phyloP scores from a whole-genome alignment of 2,329 filamentous ascomycete species.

The Beauveria varroae region DNA sequence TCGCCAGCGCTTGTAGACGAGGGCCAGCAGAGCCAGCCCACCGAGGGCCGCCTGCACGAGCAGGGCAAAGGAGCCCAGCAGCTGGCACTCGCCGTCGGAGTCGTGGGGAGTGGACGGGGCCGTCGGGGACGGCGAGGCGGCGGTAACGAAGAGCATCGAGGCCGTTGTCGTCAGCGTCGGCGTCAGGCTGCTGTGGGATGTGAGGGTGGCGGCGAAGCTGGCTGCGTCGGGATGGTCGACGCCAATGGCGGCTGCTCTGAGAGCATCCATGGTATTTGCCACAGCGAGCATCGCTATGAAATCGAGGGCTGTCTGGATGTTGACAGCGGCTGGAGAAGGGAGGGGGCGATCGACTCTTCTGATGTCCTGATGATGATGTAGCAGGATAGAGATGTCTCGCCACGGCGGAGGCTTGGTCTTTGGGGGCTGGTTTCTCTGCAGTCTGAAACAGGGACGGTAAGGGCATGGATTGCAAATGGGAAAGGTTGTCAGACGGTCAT shows the following conservation, averaged over 20 bases:
- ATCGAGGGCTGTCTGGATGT: background rate
- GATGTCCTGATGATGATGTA: background rate
- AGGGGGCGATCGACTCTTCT: background rate
- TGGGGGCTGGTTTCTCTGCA: background rate
- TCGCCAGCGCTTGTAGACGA: conserved; percentile 90
- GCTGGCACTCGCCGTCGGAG: conserved; percentile 68
- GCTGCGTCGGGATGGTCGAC: conserved; percentile 6
- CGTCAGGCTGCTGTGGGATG: background rate
- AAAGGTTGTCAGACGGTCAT: background rate
- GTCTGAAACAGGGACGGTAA: background rate
- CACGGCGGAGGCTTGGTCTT: background rate
- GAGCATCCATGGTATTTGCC: background rate
- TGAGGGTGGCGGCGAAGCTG: background rate
- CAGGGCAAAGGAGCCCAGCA: conserved; percentile 86
- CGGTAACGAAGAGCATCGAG: background rate
- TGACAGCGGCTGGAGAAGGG: background rate
- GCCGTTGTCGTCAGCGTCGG: background rate
- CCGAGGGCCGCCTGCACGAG: conserved; percentile 85
- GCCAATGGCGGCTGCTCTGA: conserved; percentile 8
- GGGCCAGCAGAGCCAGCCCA: conserved; percentile 69
- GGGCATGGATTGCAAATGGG: background rate
- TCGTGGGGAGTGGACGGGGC: conserved; percentile 21
- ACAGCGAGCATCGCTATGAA: background rate
- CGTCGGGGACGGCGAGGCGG: conserved; percentile 1
- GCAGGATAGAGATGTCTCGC: background rate